These are phyloP conservation scores for Solanum stenotomum DNA, from an alignment of 257 asterid genomes.

Conservation along the genomic window DNA sequence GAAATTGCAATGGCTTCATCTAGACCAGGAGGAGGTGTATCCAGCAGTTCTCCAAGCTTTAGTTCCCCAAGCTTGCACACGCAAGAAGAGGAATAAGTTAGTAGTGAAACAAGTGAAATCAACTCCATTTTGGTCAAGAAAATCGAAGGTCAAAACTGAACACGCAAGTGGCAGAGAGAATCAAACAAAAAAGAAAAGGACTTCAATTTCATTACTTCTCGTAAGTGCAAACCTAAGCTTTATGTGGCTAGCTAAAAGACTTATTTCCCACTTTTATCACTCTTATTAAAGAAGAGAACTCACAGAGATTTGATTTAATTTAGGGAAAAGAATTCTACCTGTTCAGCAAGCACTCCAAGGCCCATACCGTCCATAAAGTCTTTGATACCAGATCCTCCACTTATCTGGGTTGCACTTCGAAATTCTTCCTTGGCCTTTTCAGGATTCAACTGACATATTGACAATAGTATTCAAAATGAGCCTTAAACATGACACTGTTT, in stretches of 20 bases:
- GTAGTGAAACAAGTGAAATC: background rate
- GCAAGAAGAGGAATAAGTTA: background rate
- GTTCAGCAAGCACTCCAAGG: constrained; percentile 84
- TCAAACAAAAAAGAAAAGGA: background rate
- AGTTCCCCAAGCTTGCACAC: constrained; percentile 78
- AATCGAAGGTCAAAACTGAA: background rate
- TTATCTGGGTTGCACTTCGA: constrained; percentile 51
- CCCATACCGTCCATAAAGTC: constrained; percentile 99
- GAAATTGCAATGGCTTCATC: constrained; percentile 99
- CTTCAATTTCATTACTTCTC: background rate
- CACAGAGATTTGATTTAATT: background rate
- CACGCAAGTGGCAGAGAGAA: background rate
- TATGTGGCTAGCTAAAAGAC: background rate
- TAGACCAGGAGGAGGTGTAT: constrained; percentile 98
- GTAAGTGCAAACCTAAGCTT: background rate
- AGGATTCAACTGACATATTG: constrained; percentile 71
- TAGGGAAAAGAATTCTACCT: constrained; percentile 37
- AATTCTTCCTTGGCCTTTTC: constrained; percentile 92
- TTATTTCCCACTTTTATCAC: background rate
- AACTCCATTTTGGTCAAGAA: background rate
- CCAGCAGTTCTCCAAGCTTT: constrained; percentile 97
- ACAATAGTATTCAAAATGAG: background rate
- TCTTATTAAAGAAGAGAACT: background rate
- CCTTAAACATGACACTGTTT: background rate
- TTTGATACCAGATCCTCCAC: constrained; percentile 84